Conservation (phyloP, 2,329 filamentous ascomycete genomes). For the Colletotrichum sp. region DNA sequence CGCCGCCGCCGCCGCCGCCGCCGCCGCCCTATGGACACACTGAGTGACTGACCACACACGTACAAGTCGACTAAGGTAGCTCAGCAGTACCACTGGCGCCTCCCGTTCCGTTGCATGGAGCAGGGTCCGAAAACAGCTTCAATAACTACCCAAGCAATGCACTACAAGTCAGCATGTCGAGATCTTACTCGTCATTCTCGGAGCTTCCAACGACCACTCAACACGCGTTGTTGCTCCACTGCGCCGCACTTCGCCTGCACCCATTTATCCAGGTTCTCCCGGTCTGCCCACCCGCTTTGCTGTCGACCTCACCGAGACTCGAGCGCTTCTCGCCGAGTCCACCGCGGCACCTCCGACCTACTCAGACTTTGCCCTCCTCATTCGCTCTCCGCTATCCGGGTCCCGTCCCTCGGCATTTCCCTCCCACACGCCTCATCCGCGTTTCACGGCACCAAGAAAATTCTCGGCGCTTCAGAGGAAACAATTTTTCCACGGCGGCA, state of each 20-base stretch:
- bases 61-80: background rate
- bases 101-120: background rate
- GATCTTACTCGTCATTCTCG: background rate
- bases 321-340: slow-evolving; percentile 1
- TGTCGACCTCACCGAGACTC: background rate
- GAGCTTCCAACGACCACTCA: background rate
- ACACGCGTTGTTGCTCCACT: background rate
- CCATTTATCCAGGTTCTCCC: background rate
- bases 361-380: background rate
- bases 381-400: slow-evolving; percentile 4
- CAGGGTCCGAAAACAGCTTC: background rate
- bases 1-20: no score
- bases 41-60: background rate
- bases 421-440: background rate
- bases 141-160: background rate
- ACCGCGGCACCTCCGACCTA: background rate
- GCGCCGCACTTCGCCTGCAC: background rate
- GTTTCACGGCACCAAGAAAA: background rate
- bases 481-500: background rate
- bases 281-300: background rate
- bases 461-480: background rate
- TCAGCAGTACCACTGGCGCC: background rate
- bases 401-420: background rate
- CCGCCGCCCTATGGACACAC: background rate
- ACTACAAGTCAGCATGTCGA: background rate